Base-by-base conservation (phyloP, 2,329 filamentous ascomycete species). In the Furcasterigmium sp. region DNA sequence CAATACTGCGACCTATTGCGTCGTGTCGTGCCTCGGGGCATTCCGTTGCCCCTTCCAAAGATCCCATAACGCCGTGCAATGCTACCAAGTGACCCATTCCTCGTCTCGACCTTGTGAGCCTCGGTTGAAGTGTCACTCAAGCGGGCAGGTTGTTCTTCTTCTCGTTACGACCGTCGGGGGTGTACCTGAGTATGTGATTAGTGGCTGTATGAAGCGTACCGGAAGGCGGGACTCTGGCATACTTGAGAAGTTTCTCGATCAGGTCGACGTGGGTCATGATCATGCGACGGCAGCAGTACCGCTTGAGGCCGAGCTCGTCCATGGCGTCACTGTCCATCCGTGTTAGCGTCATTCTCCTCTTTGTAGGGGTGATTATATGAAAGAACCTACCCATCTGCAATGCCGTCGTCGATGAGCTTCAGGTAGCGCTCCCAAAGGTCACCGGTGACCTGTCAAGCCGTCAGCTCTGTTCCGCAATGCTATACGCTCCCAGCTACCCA, bases 251-350 rank as follows among this genome's bases (percentile, higher is more conserved):
- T 72, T 98, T 98, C 76, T 98, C 93, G 56, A 98, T 96, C 49
- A 98, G 76, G 65, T 98, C 93, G 58, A 98, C 93, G 69, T 98
- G 93, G 47, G 93, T 98, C 87, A 98, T 96, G 67, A 98, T 83
- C 93, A 98, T 98, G 60, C 93, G 86, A 56, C 93, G 87, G 73
- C 93, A 98, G 79, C 93, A 98, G 75, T 98, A 98, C 56, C 93
- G 82, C 69, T 89, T 91, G 60, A 94, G 85, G 44, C 90, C 90
- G 42, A 98, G 82, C 62, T 90, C 80, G 67, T 97, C 91, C 85
- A 98, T 95, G 34, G 91, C 93, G 63, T 96, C 90, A 60, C 93
- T 96, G 42, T 32, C 38, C 15, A n/a, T 37, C 13, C 32, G 32
- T 20, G 32, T 36, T 5, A 44, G 38, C 11, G n/a, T 11, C 17